phyloP scores from a whole-genome alignment of 805 yeast species.

The Candida gorgasii region DNA sequence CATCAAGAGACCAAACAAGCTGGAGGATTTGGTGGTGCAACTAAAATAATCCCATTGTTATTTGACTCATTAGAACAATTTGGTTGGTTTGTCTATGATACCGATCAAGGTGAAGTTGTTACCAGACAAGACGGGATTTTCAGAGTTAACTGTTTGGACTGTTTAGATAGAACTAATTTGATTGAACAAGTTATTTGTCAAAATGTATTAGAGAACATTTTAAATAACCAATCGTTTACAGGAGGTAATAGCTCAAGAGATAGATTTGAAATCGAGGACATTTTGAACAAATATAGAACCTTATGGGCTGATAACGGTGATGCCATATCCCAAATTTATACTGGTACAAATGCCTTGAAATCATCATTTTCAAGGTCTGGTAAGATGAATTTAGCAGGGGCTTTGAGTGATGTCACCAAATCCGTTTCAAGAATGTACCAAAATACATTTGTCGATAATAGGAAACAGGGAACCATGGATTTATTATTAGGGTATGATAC shows the following conservation, averaged over 20 bases:
- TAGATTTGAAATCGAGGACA: conserved; percentile 41
- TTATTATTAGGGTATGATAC: conserved; percentile 78
- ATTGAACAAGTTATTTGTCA: conserved; percentile 82
- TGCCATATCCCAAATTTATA: conserved; percentile 61
- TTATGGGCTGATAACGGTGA: conserved; percentile 79
- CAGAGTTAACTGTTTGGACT: conserved; percentile 88
- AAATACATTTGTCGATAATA: conserved; percentile 91
- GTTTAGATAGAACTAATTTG: conserved; percentile 91
- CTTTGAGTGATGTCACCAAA: conserved; percentile 94
- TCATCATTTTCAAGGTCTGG: conserved; percentile 94
- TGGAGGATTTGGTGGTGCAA: conserved; percentile 85
- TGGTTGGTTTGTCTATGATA: conserved; percentile 81
- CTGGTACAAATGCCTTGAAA: conserved; percentile 64
- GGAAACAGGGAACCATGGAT: conserved; percentile 88
- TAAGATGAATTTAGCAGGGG: conserved; percentile 95
- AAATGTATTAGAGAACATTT: conserved; percentile 56
- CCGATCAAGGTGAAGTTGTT: conserved; percentile 50
- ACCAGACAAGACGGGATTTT: conserved; percentile 89
- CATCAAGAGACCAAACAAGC: conserved; percentile 85
- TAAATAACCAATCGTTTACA: conserved; percentile 25
- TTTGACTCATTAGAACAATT: conserved; percentile 69
- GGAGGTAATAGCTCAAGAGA: conserved; percentile 23
- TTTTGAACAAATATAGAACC: conserved; percentile 73
- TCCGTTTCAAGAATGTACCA: conserved; percentile 94
- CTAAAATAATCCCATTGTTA: conserved; percentile 62